Base-by-base conservation (phyloP, 371 early-diverging fungal species). In the Chytridiales sp. region DNA sequence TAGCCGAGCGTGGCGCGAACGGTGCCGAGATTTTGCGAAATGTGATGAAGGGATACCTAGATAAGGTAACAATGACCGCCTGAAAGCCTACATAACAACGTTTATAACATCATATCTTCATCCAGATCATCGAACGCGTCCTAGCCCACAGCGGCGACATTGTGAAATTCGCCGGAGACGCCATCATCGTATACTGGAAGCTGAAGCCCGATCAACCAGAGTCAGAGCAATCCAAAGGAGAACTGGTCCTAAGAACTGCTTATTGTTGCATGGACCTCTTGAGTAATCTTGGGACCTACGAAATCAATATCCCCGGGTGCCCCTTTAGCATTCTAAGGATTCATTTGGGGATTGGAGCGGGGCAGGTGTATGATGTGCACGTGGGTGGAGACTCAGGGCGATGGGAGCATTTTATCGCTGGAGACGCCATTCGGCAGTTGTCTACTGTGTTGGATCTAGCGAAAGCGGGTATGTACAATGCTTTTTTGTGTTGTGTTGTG, bases 341-440 rank as follows among this genome's bases (percentile, higher is more conserved):
- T 19, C 81, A 81, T 57, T 47, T 81, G 31, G 81, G 81, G 3
- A 77, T 81, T 49, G 81, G 81, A 19, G 77, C 79, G 2, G 81
- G 81, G 5, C 38, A 56, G 30, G 67, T 81, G 8, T 77, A 59
- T 44, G 81, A 81, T 58, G 75, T 81, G 4, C 69, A 76, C 39
- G 81, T 81, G 17, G 81, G 81, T n/a, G 80, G 74, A 11, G 58
- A 49, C 13, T 53, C 63, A 1, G 77, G 67, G 2, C 48, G 81
- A 42, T 81, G 81, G 81, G 81, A 81, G 51, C 81, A 81, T 56
- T 81, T 81, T 61, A 67, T 81, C 26, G 76, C 73, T 1, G 80
- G 81, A 1, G 81, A 81, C 31, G 81, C 77, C 11, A 70, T 81
- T 19, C 68, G 71, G 26, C 81, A 81, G 56, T 56, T 81, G 8